Evolutionary conservation across 2,329 filamentous ascomycete genomes (phyloP), one percentile per base, ranked within the genome.

Genomic region (Septoria linicola): DNA sequence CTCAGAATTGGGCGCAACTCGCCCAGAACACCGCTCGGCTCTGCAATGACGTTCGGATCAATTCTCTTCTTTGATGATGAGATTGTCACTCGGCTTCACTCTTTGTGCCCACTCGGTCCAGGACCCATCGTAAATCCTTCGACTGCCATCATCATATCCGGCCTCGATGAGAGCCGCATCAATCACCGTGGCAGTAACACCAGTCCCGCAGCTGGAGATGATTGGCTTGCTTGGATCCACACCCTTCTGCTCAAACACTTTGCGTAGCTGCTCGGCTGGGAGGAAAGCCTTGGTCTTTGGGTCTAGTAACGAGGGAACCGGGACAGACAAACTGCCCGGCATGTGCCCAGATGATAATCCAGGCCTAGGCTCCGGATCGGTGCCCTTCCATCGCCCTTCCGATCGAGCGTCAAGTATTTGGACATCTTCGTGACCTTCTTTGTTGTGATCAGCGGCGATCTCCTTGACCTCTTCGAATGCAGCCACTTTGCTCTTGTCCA

Each of bases 331-430:
- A 14, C 90, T 88, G 23, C 89, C 85, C 1, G 93, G 93, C 70
- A 97, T 89, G 72, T 99, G 92, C 14, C 93, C 93, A 4, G 89
- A 95, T 0, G 88, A 84, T 34, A 99, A 74, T 27, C 73, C 91
- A 55, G 87, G 82, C 57, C 93, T 82, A 2, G 93, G 93, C 72
- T 99, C 93, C 0, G 89, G 87, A 49, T 88, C 88, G 51, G 79
- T 83, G 27, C 93, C 93, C 37, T 83, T 81, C 78, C 89, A 99
- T 57, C 93, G 80, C 4, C 88, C 90, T 42, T 77, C 71, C 1
- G 89, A 83, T 58, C 93, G 79, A 3, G 93, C 93, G 75, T 99
- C 93, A 44, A 99, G 72, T 51, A 97, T 85, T 71, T 96, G 91
- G 7, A 95, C 79, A 23, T 85, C 87, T 65, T 95, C 87, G 10